A percentile compares a stretch with the other conserved stretches of the same genome.
These are phyloP conservation scores for Plasmodium knowlesi DNA, from an alignment of 169 alveolate species.

Conservation along the genomic window DNA sequence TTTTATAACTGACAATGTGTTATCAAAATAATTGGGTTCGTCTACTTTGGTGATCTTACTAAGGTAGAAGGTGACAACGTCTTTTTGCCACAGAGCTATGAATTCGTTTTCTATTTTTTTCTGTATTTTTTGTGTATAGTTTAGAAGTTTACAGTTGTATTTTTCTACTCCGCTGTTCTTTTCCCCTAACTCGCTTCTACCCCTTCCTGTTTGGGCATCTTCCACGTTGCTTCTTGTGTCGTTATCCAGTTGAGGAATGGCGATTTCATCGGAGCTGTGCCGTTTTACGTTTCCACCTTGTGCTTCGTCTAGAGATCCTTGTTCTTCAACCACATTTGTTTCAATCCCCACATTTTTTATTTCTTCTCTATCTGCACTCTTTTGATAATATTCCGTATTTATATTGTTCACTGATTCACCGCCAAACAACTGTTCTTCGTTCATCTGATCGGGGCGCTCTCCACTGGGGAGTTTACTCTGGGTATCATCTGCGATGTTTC, in stretches of 20 bases:
- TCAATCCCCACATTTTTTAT: neutral
- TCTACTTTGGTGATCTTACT: slow-evolving; percentile 29
- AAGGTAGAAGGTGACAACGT: slow-evolving; percentile 62
- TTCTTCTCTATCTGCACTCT: neutral
- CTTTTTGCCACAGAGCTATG: slow-evolving; percentile 62
- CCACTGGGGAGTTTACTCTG: neutral
- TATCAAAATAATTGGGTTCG: slow-evolving; percentile 27
- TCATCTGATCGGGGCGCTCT: neutral
- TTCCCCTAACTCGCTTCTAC: neutral
- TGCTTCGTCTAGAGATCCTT: neutral
- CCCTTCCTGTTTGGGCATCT: neutral
- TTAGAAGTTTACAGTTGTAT: slow-evolving; percentile 55
- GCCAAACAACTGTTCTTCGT: neutral
- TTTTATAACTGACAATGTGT: slow-evolving; percentile 24
- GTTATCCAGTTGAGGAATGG: neutral
- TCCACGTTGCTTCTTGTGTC: neutral
- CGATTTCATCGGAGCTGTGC: neutral
- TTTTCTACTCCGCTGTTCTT: slow-evolving; percentile 9
- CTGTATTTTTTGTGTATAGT: slow-evolving; percentile 36
- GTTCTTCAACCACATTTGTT: neutral
- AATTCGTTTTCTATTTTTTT: slow-evolving; percentile 66
- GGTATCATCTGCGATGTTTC: neutral
- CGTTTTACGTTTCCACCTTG: neutral
- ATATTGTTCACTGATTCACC: neutral
- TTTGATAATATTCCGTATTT: neutral